phyloP scores from a whole-genome alignment of 1,284 basidiomycete genomes.

The Ustilago lituana region DNA sequence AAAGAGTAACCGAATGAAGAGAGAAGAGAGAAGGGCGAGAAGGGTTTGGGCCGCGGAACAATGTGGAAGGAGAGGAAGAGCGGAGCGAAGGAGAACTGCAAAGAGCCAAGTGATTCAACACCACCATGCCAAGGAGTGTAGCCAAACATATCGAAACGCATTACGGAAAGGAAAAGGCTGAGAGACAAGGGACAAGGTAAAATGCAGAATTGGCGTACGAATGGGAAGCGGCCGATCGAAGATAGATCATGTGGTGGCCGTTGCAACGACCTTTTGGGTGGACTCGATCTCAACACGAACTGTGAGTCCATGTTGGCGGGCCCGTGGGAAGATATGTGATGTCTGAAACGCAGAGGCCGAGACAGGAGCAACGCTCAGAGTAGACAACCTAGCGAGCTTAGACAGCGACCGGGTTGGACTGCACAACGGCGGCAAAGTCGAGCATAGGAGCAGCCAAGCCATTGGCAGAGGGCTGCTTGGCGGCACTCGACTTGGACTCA shows the following conservation, averaged over 20 bases:
- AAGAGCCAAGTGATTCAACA: no score
- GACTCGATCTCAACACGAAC: neutral
- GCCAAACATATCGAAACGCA: no score
- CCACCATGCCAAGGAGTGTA: no score
- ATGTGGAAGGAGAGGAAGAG: no score
- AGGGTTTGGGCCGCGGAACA: no score
- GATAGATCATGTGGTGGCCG: neutral
- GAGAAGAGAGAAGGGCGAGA: neutral
- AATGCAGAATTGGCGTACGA: neutral
- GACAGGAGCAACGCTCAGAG: no score
- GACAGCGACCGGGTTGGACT: constrained; percentile 50
- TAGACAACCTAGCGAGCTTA: constrained; percentile 9
- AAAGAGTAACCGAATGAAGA: neutral
- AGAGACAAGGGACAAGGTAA: neutral
- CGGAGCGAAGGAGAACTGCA: no score
- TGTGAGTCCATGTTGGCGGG: no score
- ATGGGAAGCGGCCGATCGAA: neutral
- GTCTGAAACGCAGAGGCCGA: neutral
- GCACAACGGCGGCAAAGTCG: constrained; percentile 58
- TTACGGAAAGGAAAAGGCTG: no score
- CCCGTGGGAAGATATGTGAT: no score
- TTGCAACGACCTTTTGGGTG: neutral
- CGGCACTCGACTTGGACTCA: constrained; percentile 14
- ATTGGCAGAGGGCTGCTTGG: constrained; percentile 12
- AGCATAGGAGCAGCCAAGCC: constrained; percentile 27